Percentiles rank a stretch among this genome's conserved stretches.
Conservation (phyloP, 352 stramenopile species). For the Peronospora tabacina region DNA sequence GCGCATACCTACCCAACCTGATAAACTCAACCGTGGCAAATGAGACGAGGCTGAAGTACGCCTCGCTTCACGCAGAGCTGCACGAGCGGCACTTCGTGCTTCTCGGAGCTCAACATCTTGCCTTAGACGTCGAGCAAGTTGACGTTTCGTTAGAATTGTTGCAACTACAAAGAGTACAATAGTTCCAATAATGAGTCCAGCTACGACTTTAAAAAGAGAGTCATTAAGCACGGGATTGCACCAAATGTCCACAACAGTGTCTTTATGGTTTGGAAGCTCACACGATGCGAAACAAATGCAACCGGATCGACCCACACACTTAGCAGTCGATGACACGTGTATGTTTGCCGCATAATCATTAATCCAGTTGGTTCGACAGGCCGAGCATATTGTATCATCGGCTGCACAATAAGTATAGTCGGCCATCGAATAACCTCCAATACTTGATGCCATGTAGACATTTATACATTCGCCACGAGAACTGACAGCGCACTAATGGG, state of each 20-base stretch:
- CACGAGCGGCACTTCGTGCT: constrained; percentile 6
- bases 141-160: constrained; percentile 18
- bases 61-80: constrained; percentile 7
- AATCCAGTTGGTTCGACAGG: constrained; percentile 25
- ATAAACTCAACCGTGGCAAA: constrained; percentile 33
- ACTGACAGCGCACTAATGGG: constrained; percentile 30
- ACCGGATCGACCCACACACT: constrained; percentile 29
- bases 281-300: constrained; percentile 43
- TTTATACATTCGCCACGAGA: constrained; percentile 30
- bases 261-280: constrained; percentile 20
- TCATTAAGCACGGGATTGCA: constrained; percentile 22
- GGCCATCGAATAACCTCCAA: constrained; percentile 22
- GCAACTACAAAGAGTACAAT: constrained; percentile 26
- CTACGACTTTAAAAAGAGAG: constrained; percentile 25
- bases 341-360: constrained; percentile 6
- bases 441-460: constrained; percentile 16
- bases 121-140: constrained; percentile 13
- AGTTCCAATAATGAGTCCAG: constrained; percentile 17
- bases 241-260: constrained; percentile 22
- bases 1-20: constrained; percentile 42
- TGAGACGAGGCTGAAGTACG: constrained; percentile 16
- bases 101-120: constrained; percentile 13
- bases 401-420: constrained; percentile 36
- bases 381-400: constrained; percentile 22
- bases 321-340: constrained; percentile 10